Evolutionary conservation across 305 asterid species (phyloP).

Genomic region (Andrographis paniculata): DNA sequence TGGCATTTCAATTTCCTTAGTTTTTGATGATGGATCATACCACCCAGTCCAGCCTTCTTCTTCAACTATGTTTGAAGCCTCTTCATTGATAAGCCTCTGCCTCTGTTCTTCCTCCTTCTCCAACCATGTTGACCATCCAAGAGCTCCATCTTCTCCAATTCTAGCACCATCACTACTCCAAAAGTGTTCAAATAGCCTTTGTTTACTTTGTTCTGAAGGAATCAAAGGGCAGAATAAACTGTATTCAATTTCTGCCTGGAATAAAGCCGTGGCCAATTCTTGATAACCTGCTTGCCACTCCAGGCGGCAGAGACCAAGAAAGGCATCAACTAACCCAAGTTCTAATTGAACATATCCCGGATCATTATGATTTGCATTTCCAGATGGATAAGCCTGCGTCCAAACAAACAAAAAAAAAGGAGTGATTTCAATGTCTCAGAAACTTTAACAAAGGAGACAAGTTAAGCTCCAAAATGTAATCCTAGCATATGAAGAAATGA

Average conservation of each 20-base stretch:
- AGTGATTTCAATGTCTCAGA: conserved; percentile 22
- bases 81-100: conserved; percentile 57
- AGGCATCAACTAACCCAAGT: conserved; percentile 74
- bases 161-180: conserved; percentile 91
- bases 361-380: conserved; percentile 36
- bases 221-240: conserved; percentile 78
- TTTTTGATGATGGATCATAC: conserved; percentile 64
- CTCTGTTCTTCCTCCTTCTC: conserved; percentile 94
- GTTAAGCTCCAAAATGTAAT: not conserved
- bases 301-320: conserved; percentile 74
- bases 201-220: conserved; percentile 82
- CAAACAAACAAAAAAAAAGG: conserved; percentile 15
- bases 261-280: conserved; percentile 91
- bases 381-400: conserved; percentile 54
- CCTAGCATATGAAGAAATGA: not conserved
- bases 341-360: conserved; percentile 50
- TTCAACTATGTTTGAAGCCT: conserved; percentile 41
- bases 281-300: conserved; percentile 98
- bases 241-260: conserved; percentile 90
- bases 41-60: conserved; percentile 99
- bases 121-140: conserved; percentile 93
- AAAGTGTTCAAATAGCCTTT: conserved; percentile 80
- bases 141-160: conserved; percentile 94
- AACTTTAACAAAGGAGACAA: conserved; percentile 11
- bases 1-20: conserved; percentile 33